These are phyloP conservation scores for Jatropha multifida DNA, from an alignment of 441 rosid genomes.

Conservation along the genomic window DNA sequence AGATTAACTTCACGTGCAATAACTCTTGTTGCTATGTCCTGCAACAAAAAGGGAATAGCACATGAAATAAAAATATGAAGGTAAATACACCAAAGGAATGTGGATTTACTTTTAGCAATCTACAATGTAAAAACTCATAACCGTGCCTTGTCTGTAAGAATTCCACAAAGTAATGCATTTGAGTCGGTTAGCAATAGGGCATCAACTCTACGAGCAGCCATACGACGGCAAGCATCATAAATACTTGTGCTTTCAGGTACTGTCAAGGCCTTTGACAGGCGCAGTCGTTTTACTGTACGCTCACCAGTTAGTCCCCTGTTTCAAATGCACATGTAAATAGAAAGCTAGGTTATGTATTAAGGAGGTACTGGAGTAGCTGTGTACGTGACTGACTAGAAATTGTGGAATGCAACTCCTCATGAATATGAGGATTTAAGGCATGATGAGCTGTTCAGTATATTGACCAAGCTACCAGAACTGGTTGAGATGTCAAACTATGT, in stretches of 20 bases:
- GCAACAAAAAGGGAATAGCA: slow-evolving; percentile 10
- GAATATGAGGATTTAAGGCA: background rate
- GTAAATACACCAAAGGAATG: background rate
- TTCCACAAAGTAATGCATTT: slow-evolving; percentile 92
- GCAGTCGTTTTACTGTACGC: slow-evolving; percentile 82
- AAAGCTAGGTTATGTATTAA: background rate
- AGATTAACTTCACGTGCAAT: slow-evolving; percentile 70
- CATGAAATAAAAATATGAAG: background rate
- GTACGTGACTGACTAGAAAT: background rate
- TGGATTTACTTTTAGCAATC: background rate
- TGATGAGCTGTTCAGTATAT: background rate
- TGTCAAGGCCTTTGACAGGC: slow-evolving; percentile 89
- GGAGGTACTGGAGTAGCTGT: background rate
- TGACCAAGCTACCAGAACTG: background rate
- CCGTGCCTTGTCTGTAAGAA: slow-evolving; percentile 90
- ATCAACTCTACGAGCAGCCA: slow-evolving; percentile 96
- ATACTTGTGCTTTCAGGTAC: slow-evolving; percentile 82
- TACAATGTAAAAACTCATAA: background rate
- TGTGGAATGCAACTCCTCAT: slow-evolving; percentile 2
- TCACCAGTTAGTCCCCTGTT: slow-evolving; percentile 85
- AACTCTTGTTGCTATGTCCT: slow-evolving; percentile 92
- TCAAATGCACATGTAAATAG: slow-evolving; percentile 13
- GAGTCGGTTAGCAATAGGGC: slow-evolving; percentile 93
- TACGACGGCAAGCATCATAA: slow-evolving; percentile 85
- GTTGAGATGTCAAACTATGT: background rate